Evolutionary conservation across 1,139 yeast species (phyloP).

Genomic region (Geotrichum cucujoidarum): DNA sequence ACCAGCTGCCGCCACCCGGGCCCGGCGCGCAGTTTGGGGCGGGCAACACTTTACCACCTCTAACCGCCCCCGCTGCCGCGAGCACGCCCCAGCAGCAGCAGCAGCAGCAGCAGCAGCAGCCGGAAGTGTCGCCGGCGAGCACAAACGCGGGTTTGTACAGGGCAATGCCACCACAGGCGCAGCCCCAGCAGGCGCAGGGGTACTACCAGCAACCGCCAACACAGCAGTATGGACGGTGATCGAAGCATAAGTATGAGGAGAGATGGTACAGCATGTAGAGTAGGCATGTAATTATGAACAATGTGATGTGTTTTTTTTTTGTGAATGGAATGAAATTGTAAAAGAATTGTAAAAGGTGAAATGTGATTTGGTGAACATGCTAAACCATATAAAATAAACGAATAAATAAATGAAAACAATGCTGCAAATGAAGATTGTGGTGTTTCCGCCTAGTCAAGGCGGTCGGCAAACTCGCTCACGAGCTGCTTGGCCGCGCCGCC

Average conservation of each 20-base stretch:
- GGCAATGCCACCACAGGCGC: too few relatives aligned
- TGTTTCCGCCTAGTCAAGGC: conserved; percentile 2
- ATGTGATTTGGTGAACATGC: too few relatives aligned
- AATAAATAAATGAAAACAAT: not conserved
- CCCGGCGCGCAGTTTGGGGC: too few relatives aligned
- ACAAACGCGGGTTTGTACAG: too few relatives aligned
- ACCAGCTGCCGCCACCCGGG: too few relatives aligned
- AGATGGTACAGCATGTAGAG: too few relatives aligned
- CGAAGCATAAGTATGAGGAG: not conserved
- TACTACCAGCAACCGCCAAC: not conserved
- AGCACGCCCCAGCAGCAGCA: not conserved
- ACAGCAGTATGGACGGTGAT: conserved; percentile 5
- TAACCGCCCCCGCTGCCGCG: not conserved
- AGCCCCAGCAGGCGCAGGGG: not conserved
- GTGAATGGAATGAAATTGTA: too few relatives aligned
- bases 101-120: not conserved
- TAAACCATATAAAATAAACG: not conserved
- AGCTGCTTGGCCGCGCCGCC: not conserved
- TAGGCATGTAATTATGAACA: not conserved
- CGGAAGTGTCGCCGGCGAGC: not conserved
- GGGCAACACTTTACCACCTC: too few relatives aligned
- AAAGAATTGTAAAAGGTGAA: too few relatives aligned
- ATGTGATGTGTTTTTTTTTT: not conserved
- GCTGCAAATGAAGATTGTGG: too few relatives aligned
- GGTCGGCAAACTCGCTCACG: not conserved